Base-by-base conservation (phyloP, 2,329 filamentous ascomycete genomes). In the Botrytis cinerea region DNA sequence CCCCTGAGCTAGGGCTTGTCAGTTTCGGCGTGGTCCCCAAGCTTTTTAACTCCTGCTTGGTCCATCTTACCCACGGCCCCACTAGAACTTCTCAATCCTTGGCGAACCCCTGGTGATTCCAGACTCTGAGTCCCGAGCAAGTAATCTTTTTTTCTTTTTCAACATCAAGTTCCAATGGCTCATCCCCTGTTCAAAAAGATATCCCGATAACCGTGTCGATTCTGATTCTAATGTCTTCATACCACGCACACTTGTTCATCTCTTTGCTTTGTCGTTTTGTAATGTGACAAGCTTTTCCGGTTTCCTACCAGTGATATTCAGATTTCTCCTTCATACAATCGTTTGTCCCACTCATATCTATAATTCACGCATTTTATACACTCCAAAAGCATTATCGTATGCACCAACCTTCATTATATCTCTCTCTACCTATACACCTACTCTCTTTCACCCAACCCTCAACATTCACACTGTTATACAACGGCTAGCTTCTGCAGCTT, bases 181-280 rank as follows among this genome's bases (percentile, higher is more conserved):
- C 28, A 57, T 68, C 45, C 67, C 38, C 67, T 45, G 51, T 35
- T 46, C 22, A 28, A 57, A 32, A 38, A 57, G 48, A 57, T 57
- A 57, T 57, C 28, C 57, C 57, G 68, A 48, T 63, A 63, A 32
- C 54, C 40, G 68, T 46, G 40, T 45, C 12, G 43, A 70, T 67
- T 51, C 46, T 54, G 57, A 70, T 67, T 51, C 64, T 54, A n/a
- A 70, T 70, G 57, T 70, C 68, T 70, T 70, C 54, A 46, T 28
- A 71, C 57, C 28, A 48, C n/a, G 43, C 69, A 40, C 59, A 64
- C 48, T 45, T 48, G 18, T 45, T 68, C 45, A 25, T 28, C 38
- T 66, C 46, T 66, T 54, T 54, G 18, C 38, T 66, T 45, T 22
- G 12, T 64, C 35, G 9, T 45, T 46, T 68, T 48, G 45, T 63